phyloP scores from a whole-genome alignment of 139 green algal genomes.

The Gonium pectorale region DNA sequence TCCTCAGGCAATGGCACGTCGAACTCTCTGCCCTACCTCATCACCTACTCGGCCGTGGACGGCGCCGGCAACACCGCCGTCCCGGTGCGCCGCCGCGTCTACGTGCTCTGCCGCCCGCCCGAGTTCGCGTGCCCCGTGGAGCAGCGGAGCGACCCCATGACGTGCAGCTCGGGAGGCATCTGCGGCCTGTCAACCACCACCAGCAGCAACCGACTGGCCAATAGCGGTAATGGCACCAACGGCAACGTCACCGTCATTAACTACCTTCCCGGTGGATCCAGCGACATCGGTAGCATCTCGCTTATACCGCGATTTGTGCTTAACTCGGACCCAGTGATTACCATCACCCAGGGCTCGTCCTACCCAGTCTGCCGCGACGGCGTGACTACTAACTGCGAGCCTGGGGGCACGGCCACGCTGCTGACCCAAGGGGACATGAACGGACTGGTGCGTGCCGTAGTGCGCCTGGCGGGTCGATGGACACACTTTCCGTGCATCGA shows the following conservation, averaged over 20 bases:
- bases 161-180: not conserved
- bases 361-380: not conserved
- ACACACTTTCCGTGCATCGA: too few species aligned
- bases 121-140: not conserved
- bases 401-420: not conserved
- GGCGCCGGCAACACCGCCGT: not conserved
- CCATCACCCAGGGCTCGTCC: not conserved
- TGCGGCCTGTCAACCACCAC: not conserved
- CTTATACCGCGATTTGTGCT: not conserved
- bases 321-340: not conserved
- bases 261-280: too few species aligned
- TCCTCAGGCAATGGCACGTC: not conserved
- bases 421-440: not conserved
- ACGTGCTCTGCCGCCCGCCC: not conserved
- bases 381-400: conserved; percentile 6
- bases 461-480: too few species aligned
- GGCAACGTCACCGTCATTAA: not conserved
- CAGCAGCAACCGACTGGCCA: not conserved
- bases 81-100: not conserved
- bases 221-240: not conserved
- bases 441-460: not conserved
- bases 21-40: not conserved
- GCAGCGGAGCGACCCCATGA: not conserved
- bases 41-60: not conserved
- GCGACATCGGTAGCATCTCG: not conserved